These are phyloP conservation scores for Nakazawaea ambrosiae DNA, from an alignment of 805 yeast genomes.

Conservation along the genomic window DNA sequence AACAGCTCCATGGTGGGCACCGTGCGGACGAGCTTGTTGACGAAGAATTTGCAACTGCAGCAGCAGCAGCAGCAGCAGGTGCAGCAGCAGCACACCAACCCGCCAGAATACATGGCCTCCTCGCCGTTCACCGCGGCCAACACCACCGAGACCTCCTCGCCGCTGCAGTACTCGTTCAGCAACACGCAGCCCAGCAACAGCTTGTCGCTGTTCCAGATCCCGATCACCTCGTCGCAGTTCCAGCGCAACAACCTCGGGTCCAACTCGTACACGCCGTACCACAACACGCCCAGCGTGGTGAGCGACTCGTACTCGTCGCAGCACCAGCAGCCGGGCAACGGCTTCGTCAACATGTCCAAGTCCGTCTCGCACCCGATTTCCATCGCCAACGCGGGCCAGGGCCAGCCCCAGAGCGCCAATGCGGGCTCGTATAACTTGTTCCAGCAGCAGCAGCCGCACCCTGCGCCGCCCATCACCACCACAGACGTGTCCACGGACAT, in stretches of 20 bases:
- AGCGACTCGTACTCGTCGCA: conserved; percentile 26
- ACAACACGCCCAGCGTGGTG: conserved; percentile 42
- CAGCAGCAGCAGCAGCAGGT: conserved; percentile 10
- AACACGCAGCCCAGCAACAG: conserved; percentile 10
- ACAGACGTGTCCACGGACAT: conserved; percentile 46
- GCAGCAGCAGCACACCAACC: conserved; percentile 7
- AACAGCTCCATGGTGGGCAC: not conserved
- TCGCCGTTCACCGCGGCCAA: conserved; percentile 4
- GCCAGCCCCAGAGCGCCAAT: not conserved
- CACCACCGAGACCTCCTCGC: conserved; percentile 9
- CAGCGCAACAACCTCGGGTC: conserved; percentile 16
- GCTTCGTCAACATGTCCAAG: conserved; percentile 14
- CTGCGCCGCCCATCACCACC: conserved; percentile 44
- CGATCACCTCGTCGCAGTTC: conserved; percentile 22
- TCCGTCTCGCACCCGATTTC: not conserved
- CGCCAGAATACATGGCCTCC: conserved; percentile 9
- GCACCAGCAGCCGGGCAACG: conserved; percentile 12
- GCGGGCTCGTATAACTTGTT: not conserved
- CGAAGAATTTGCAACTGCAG: conserved; percentile 12
- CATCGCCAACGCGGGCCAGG: not conserved
- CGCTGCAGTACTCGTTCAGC: conserved; percentile 8
- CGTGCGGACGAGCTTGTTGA: conserved; percentile 12
- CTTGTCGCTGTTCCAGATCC: conserved; percentile 8
- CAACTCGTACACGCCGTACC: conserved; percentile 22
- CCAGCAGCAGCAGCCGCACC: conserved; percentile 23